Evolutionary conservation across 2,329 filamentous ascomycete species (phyloP).

Genomic region (Coniochaeta sp.): DNA sequence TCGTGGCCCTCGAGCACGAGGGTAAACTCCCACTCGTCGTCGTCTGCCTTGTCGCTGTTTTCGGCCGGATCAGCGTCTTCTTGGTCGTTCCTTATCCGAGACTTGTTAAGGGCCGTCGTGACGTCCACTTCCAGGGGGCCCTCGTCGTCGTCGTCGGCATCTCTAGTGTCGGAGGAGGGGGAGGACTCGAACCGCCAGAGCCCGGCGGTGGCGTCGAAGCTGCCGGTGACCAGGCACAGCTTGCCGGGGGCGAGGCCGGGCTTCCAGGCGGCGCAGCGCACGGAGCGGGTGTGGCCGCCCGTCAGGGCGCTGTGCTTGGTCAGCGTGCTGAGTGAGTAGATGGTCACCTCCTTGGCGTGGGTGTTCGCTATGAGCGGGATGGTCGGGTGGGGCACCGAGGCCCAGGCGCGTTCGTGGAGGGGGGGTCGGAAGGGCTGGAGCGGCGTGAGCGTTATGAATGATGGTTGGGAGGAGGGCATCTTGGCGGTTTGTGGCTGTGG

Average conservation of each 20-base stretch:
- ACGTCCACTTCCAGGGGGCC: conserved; percentile 39
- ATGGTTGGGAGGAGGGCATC: neutral
- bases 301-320: conserved; percentile 71
- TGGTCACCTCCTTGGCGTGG: conserved; percentile 77
- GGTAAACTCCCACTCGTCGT: conserved; percentile 81
- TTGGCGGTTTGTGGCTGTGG: neutral
- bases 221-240: conserved; percentile 81
- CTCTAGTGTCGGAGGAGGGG: conserved; percentile 25
- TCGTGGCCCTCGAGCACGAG: conserved; percentile 93
- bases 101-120: conserved; percentile 7
- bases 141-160: conserved; percentile 13
- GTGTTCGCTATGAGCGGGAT: conserved; percentile 85
- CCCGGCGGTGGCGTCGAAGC: conserved; percentile 88
- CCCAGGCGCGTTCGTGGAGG: conserved; percentile 72
- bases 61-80: neutral
- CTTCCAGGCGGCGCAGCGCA: conserved; percentile 86
- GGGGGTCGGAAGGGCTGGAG: conserved; percentile 46
- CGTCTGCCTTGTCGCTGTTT: conserved; percentile 6
- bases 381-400: conserved; percentile 74
- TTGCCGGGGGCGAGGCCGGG: conserved; percentile 54
- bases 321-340: conserved; percentile 82
- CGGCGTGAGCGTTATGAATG: conserved; percentile 26
- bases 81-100: neutral
- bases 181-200: conserved; percentile 63
- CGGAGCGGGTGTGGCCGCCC: conserved; percentile 83